A percentile compares a stretch with the other conserved stretches of the same genome.
Conservation (phyloP, 208 protist genomes). For the Phytomonas sp. region DNA sequence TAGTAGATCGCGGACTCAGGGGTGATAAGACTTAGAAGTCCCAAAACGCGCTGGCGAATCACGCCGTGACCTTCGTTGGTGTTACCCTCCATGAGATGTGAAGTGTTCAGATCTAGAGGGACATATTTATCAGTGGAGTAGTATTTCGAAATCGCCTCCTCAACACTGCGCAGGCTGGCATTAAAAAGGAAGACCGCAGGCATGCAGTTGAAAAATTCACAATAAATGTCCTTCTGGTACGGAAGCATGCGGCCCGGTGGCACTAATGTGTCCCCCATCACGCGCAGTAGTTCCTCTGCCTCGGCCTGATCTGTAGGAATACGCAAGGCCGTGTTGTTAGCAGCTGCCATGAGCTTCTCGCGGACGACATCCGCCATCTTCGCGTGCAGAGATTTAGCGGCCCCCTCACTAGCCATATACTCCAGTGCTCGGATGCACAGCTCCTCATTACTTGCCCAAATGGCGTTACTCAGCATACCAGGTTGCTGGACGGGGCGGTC, state of each 20-base stretch:
- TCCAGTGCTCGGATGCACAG: slow-evolving; percentile 70
- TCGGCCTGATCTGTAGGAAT: slow-evolving; percentile 51
- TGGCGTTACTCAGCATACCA: slow-evolving; percentile 11
- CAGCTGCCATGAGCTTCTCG: slow-evolving; percentile 45
- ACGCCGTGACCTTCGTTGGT: slow-evolving; percentile 30
- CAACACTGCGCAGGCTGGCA: slow-evolving; percentile 42
- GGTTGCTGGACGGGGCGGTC: slow-evolving; percentile 3
- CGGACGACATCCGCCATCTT: slow-evolving; percentile 61
- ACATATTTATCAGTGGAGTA: slow-evolving; percentile 26
- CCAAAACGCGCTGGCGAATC: slow-evolving; percentile 46
- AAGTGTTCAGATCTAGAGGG: slow-evolving; percentile 33
- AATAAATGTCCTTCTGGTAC: slow-evolving; percentile 88
- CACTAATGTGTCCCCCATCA: slow-evolving; percentile 88
- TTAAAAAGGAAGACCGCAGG: slow-evolving; percentile 70
- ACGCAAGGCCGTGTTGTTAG: slow-evolving; percentile 16
- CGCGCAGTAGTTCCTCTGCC: slow-evolving; percentile 33
- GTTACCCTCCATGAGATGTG: slow-evolving; percentile 31
- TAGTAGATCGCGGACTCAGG: slow-evolving; percentile 67
- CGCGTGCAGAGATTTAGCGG: slow-evolving; percentile 50
- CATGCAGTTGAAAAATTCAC: slow-evolving; percentile 87
- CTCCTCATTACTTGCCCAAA: slow-evolving; percentile 53
- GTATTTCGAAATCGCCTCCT: slow-evolving; percentile 62
- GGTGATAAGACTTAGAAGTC: slow-evolving; percentile 67
- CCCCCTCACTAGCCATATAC: slow-evolving; percentile 90
- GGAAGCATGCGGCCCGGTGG: slow-evolving; percentile 80